A percentile compares a stretch with the other conserved stretches of the same genome.
Conservation (phyloP, 2,329 filamentous ascomycete genomes). For the Cordyceps cicadae region DNA sequence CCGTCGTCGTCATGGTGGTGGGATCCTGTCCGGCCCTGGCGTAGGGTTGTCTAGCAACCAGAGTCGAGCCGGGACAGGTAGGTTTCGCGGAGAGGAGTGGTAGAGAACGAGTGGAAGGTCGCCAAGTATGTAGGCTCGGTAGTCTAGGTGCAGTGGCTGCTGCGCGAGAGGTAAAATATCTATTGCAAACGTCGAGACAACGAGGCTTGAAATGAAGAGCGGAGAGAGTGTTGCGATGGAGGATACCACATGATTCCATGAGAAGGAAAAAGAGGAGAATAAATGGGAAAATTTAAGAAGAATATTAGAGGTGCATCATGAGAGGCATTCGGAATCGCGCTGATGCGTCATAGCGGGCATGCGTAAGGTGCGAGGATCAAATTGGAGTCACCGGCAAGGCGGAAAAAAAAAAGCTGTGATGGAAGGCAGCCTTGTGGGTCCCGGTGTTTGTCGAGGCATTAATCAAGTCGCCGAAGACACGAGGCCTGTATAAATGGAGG, state of each 20-base stretch:
- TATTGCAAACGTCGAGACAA: not conserved
- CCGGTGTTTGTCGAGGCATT: not conserved
- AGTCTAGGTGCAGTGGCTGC: not conserved
- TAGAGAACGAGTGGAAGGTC: not conserved
- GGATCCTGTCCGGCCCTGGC: conserved; percentile 14
- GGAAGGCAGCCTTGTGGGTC: not conserved
- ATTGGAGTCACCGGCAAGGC: conserved; percentile 3
- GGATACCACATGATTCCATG: conserved; percentile 9
- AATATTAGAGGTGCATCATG: not conserved
- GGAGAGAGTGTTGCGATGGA: conserved; percentile 1
- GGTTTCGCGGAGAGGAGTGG: not conserved
- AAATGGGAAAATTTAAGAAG: not conserved
- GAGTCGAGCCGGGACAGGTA: not conserved
- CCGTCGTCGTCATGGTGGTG: conserved; percentile 58
- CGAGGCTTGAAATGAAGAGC: not conserved
- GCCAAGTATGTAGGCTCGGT: not conserved
- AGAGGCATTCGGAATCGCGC: not conserved
- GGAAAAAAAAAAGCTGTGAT: conserved; percentile 2
- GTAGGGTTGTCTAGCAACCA: not conserved
- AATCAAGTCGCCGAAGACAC: too few relatives aligned
- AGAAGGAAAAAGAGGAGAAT: not conserved
- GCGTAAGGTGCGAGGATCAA: not conserved
- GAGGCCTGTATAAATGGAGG: not conserved
- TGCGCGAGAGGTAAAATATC: not conserved
- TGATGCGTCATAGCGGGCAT: not conserved